Evolutionary conservation across 1,139 yeast species (phyloP).

Genomic region (Hyphopichia pseudoburtonii): DNA sequence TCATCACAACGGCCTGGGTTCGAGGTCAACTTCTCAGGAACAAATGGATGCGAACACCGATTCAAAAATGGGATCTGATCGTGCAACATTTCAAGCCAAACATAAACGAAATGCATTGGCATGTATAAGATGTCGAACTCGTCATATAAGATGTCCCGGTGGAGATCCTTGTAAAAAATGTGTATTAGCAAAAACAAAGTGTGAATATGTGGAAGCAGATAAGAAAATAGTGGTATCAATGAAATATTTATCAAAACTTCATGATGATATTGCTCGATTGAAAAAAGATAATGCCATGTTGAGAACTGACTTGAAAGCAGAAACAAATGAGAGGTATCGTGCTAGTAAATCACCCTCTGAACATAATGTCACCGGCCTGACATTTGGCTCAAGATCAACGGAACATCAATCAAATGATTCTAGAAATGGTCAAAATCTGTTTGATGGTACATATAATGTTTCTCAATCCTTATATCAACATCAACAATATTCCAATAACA

Average conservation of each 20-base stretch:
- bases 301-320: slow-evolving; percentile 44
- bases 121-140: slow-evolving; percentile 70
- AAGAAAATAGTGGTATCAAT: slow-evolving; percentile 76
- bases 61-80: not conserved
- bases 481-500: too few species aligned
- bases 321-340: slow-evolving; percentile 14
- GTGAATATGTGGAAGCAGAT: slow-evolving; percentile 78
- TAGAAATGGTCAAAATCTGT: too few species aligned
- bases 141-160: slow-evolving; percentile 82
- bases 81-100: slow-evolving; percentile 7
- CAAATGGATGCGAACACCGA: not conserved
- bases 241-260: slow-evolving; percentile 68
- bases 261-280: slow-evolving; percentile 59
- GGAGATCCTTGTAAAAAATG: slow-evolving; percentile 77
- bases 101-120: slow-evolving; percentile 41
- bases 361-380: too few species aligned
- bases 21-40: too few species aligned
- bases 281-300: slow-evolving; percentile 56
- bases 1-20: too few species aligned
- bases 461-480: too few species aligned
- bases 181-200: slow-evolving; percentile 52
- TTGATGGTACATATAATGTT: too few species aligned
- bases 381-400: too few species aligned
- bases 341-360: slow-evolving; percentile 2
- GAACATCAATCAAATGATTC: too few species aligned